Percentiles rank a stretch among this genome's conserved stretches.
Conservation (phyloP, 2,329 filamentous ascomycete genomes). For the Pseudogymnoascus sp. region DNA sequence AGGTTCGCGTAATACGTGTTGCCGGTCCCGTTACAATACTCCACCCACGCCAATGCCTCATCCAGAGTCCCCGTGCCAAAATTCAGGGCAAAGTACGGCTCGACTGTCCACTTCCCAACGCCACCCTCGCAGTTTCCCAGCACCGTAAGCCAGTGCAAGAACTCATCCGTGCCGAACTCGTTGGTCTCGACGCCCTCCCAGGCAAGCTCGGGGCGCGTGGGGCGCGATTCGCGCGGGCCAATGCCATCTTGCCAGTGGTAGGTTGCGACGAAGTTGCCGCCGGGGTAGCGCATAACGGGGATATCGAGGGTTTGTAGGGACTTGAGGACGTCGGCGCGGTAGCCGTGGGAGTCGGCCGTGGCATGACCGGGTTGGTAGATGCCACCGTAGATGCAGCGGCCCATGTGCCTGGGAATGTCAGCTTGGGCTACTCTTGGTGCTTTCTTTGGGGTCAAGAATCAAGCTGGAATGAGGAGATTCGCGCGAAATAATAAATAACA, state of each 20-base stretch:
- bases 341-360: constrained; percentile 67
- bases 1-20: constrained; percentile 79
- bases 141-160: constrained; percentile 70
- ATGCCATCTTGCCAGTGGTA: constrained; percentile 83
- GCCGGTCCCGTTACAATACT: constrained; percentile 75
- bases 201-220: constrained; percentile 60
- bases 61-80: constrained; percentile 64
- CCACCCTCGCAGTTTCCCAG: constrained; percentile 50
- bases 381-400: constrained; percentile 79
- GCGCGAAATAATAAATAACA: neutral
- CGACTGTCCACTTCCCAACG: constrained; percentile 52
- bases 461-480: neutral
- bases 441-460: neutral
- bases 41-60: constrained; percentile 65
- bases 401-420: constrained; percentile 64
- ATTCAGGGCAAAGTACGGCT: constrained; percentile 75
- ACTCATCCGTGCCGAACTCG: constrained; percentile 79
- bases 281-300: constrained; percentile 73
- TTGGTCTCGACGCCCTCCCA: constrained; percentile 74
- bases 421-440: neutral
- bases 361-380: constrained; percentile 72
- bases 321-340: constrained; percentile 70
- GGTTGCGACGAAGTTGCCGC: constrained; percentile 77
- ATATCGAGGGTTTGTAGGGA: constrained; percentile 67
- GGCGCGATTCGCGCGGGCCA: constrained; percentile 63